Evolutionary conservation across 108 stramenopile species (phyloP).

Genomic region (Nitzschia sp.): DNA sequence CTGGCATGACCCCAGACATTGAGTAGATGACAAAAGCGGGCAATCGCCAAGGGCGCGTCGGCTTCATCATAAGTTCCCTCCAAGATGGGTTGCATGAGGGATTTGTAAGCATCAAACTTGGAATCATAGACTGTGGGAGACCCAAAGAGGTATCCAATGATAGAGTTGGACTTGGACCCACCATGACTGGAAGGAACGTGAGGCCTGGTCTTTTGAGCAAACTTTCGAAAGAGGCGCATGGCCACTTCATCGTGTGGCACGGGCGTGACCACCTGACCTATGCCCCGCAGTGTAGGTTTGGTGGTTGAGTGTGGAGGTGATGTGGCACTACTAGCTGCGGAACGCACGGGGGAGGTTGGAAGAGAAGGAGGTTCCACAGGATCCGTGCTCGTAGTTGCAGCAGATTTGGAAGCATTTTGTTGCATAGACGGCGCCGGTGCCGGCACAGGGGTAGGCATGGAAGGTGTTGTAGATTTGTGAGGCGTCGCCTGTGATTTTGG

Average conservation of each 20-base stretch:
- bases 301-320: slow-evolving; percentile 6
- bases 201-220: slow-evolving; percentile 58
- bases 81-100: slow-evolving; percentile 36
- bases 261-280: slow-evolving; percentile 41
- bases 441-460: slow-evolving; percentile 5
- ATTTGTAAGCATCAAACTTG: slow-evolving; percentile 48
- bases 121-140: slow-evolving; percentile 25
- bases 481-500: neutral
- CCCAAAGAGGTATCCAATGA: slow-evolving; percentile 55
- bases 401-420: neutral
- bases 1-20: slow-evolving; percentile 62
- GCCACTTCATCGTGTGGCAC: slow-evolving; percentile 60
- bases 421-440: neutral
- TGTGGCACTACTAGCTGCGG: neutral
- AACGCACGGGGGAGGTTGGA: neutral
- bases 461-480: slow-evolving; percentile 18
- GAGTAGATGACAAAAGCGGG: slow-evolving; percentile 61
- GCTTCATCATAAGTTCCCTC: slow-evolving; percentile 23
- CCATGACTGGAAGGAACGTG: slow-evolving; percentile 53
- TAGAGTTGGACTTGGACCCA: slow-evolving; percentile 43
- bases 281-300: slow-evolving; percentile 24
- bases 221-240: slow-evolving; percentile 69
- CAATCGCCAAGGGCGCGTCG: slow-evolving; percentile 45
- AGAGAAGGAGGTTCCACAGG: neutral
- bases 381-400: neutral